Evolutionary conservation across 495 filamentous ascomycete species (phyloP).

Genomic region (Letharia columbiana): DNA sequence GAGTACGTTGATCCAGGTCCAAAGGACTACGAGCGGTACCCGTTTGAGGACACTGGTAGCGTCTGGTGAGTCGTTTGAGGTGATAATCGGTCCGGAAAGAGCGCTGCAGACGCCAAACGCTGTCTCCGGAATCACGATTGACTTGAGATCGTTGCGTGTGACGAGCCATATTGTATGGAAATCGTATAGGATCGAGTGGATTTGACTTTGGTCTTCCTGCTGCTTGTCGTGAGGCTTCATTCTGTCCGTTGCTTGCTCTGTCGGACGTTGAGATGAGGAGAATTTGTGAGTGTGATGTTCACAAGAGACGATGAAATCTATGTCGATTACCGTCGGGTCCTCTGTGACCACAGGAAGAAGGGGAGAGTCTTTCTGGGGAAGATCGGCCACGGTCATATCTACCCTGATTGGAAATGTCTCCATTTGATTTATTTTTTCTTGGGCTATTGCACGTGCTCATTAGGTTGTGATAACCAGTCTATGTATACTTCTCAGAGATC

Average conservation of each 20-base stretch:
- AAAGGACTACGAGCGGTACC: constrained; percentile 19
- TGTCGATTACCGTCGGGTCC: constrained; percentile 3
- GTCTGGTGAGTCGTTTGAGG: constrained; percentile 9
- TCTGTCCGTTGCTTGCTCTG: background rate
- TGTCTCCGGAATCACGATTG: constrained; percentile 33
- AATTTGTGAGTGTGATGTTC: background rate
- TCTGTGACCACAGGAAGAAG: constrained; percentile 5
- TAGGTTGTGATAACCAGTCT: background rate
- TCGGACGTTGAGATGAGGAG: background rate
- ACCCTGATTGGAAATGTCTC: background rate
- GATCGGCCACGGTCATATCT: background rate
- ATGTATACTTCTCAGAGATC: background rate
- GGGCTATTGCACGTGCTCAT: background rate
- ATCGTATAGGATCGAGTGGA: constrained; percentile 2
- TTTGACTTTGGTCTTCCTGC: background rate
- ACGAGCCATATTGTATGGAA: constrained; percentile 34
- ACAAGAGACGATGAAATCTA: background rate
- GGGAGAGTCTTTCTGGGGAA: constrained; percentile 2
- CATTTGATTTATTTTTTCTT: background rate
- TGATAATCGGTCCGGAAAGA: constrained; percentile 25
- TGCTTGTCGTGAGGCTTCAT: background rate
- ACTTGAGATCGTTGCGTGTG: constrained; percentile 35
- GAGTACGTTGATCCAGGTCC: constrained; percentile 32
- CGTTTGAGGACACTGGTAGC: constrained; percentile 14
- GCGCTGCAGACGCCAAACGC: constrained; percentile 33